Conservation (phyloP, 2,329 filamentous ascomycete genomes). For the Aureobasidium namibiae region DNA sequence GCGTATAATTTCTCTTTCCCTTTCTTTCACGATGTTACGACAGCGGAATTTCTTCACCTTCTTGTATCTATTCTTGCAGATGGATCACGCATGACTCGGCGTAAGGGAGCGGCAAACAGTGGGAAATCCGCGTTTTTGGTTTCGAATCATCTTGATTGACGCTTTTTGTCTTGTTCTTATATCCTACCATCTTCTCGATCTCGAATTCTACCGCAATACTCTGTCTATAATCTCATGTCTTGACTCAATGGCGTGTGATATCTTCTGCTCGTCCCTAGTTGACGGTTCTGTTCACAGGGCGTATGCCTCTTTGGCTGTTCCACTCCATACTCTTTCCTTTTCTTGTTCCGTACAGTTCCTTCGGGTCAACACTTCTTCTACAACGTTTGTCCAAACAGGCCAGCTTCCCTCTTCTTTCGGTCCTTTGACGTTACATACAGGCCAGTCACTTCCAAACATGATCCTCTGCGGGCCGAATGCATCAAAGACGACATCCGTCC, state of each 20-base stretch:
- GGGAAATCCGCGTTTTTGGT: not conserved
- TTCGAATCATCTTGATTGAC: not conserved
- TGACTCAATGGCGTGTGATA: not conserved
- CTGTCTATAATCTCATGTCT: not conserved
- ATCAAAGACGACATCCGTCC: slow-evolving; percentile 63
- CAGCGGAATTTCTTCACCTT: not conserved
- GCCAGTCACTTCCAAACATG: slow-evolving; percentile 94
- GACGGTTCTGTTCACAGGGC: not conserved
- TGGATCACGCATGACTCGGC: not conserved
- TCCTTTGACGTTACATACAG: slow-evolving; percentile 68
- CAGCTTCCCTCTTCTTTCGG: slow-evolving; percentile 54
- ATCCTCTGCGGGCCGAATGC: slow-evolving; percentile 63
- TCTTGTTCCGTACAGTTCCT: slow-evolving; percentile 50
- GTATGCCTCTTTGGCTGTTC: slow-evolving; percentile 19
- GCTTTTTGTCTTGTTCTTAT: not conserved
- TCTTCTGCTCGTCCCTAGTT: not conserved
- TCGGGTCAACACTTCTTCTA: slow-evolving; percentile 53
- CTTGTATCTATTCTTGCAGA: not conserved
- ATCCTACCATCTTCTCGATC: not conserved
- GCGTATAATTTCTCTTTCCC: not conserved
- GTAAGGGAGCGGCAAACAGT: not conserved
- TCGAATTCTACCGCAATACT: not conserved
- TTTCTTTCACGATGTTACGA: slow-evolving; percentile 8
- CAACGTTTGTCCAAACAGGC: slow-evolving; percentile 65
- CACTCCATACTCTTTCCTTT: slow-evolving; percentile 60